phyloP scores from a whole-genome alignment of 1,284 basidiomycete genomes.

The Rhizoctonia solani region DNA sequence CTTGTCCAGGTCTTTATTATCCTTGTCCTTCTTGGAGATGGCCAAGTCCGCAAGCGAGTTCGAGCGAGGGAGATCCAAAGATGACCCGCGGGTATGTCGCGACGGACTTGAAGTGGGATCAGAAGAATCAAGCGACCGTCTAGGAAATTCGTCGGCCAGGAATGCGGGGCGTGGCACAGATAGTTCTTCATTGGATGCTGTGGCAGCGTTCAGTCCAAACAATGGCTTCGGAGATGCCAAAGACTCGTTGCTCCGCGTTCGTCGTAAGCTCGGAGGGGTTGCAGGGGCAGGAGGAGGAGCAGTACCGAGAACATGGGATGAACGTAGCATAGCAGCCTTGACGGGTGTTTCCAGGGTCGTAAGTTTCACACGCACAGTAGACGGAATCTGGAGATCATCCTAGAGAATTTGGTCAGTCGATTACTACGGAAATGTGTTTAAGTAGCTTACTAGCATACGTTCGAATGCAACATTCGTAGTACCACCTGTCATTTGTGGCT shows the following conservation, averaged over 20 bases:
- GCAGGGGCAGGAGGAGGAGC: slow-evolving; percentile 45
- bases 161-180: slow-evolving; percentile 11
- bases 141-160: slow-evolving; percentile 51
- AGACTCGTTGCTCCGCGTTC: slow-evolving; percentile 70
- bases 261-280: slow-evolving; percentile 53
- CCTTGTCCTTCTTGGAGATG: slow-evolving; percentile 31
- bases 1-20: slow-evolving; percentile 32
- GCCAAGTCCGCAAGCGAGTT: slow-evolving; percentile 2
- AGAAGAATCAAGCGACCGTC: slow-evolving; percentile 44
- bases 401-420: slow-evolving; percentile 43
- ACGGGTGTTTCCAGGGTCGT: slow-evolving; percentile 76
- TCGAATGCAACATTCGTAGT: slow-evolving; percentile 68
- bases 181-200: slow-evolving; percentile 34
- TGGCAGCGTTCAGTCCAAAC: slow-evolving; percentile 39
- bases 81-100: slow-evolving; percentile 57
- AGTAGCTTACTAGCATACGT: slow-evolving; percentile 61
- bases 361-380: slow-evolving; percentile 73
- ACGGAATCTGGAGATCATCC: slow-evolving; percentile 85
- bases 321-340: slow-evolving; percentile 88
- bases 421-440: not conserved
- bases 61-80: slow-evolving; percentile 53
- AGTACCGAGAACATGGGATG: slow-evolving; percentile 66
- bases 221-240: slow-evolving; percentile 56
- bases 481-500: slow-evolving; percentile 23
- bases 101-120: slow-evolving; percentile 33